These are phyloP conservation scores for Jacaranda copaia DNA, from an alignment of 257 asterid genomes.

Conservation along the genomic window DNA sequence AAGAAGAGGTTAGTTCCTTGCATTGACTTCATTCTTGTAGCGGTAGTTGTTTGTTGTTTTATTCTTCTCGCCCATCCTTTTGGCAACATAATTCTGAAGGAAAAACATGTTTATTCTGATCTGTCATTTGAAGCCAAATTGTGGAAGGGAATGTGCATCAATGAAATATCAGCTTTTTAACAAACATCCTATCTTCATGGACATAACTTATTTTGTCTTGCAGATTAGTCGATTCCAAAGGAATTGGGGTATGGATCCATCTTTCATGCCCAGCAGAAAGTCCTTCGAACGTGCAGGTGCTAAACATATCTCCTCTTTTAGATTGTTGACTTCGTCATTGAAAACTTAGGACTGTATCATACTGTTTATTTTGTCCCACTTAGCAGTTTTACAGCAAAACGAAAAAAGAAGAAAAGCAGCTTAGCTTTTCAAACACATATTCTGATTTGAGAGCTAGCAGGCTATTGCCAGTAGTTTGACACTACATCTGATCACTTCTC, in stretches of 20 bases:
- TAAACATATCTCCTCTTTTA: neutral
- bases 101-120: neutral
- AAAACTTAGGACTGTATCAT: no score
- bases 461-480: no score
- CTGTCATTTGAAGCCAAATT: neutral
- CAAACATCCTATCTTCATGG: neutral
- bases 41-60: no score
- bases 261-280: conserved; percentile 96
- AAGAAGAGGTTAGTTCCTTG: conserved; percentile 78
- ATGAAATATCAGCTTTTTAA: neutral
- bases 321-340: neutral
- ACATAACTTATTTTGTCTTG: conserved; percentile 11
- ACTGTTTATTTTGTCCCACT: neutral
- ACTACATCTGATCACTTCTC: no score
- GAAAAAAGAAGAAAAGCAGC: neutral
- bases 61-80: no score
- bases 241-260: conserved; percentile 96
- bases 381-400: neutral
- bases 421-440: neutral
- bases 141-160: conserved; percentile 1
- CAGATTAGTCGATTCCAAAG: conserved; percentile 87
- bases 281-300: conserved; percentile 94
- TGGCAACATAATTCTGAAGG: neutral
- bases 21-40: conserved; percentile 1
- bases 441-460: neutral